phyloP scores from a whole-genome alignment of 2,329 filamentous ascomycete species.

The Colletotrichum gloeosporioides region DNA sequence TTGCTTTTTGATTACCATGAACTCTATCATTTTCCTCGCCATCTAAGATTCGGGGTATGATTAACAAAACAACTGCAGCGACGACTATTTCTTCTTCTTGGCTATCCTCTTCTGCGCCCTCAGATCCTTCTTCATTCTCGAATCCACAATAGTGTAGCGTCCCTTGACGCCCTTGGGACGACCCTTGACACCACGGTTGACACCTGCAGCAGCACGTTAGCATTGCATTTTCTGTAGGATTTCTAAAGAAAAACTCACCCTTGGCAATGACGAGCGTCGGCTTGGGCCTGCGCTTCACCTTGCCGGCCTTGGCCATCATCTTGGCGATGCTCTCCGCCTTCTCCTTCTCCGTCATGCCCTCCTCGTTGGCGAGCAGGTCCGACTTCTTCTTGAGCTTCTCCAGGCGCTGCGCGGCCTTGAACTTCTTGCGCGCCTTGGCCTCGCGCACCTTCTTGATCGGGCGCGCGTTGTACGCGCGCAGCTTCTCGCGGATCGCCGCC shows the following conservation, averaged over 20 bases:
- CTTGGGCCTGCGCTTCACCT: conserved; percentile 84
- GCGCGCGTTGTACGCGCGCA: conserved; percentile 88
- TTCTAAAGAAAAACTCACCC: conserved; percentile 48
- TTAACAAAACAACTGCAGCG: neutral
- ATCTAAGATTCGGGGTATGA: conserved; percentile 10
- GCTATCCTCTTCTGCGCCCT: conserved; percentile 79
- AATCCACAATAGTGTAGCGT: conserved; percentile 96
- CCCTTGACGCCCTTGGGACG: conserved; percentile 92
- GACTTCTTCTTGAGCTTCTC: conserved; percentile 98
- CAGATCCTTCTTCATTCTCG: conserved; percentile 95
- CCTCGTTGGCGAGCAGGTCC: conserved; percentile 86
- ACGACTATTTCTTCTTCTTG: conserved; percentile 69
- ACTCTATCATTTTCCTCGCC: conserved; percentile 1
- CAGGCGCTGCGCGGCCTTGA: conserved; percentile 86
- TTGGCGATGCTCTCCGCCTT: conserved; percentile 86
- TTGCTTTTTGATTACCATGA: conserved; percentile 11
- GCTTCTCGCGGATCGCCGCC: conserved; percentile 91
- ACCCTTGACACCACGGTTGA: conserved; percentile 85
- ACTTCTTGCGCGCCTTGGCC: conserved; percentile 95
- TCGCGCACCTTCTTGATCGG: conserved; percentile 99
- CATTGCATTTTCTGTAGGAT: neutral
- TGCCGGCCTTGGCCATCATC: conserved; percentile 80
- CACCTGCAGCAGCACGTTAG: conserved; percentile 10
- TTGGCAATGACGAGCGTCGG: conserved; percentile 89
- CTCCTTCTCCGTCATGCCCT: conserved; percentile 93